Conservation (phyloP, 768 basidiomycete species). For the Ramaria sp. region DNA sequence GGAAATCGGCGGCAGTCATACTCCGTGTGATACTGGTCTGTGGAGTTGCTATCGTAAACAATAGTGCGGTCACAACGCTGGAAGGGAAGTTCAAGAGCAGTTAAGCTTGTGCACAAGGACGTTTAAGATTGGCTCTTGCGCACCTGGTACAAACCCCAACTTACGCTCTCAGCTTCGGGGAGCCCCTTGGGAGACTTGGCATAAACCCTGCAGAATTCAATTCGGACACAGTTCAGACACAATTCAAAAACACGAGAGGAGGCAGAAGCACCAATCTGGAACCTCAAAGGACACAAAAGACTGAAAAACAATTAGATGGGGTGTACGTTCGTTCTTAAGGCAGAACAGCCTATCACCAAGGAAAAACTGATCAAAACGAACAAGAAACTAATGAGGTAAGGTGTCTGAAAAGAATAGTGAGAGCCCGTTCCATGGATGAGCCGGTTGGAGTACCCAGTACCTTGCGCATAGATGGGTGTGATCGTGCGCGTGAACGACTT, state of each 20-base stretch:
- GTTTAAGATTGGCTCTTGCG: background rate
- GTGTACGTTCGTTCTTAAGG: background rate
- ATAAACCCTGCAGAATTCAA: constrained; percentile 4
- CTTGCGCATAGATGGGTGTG: constrained; percentile 7
- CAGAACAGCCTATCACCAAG: background rate
- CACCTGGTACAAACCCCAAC: constrained; percentile 8
- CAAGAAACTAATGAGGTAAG: constrained; percentile 3
- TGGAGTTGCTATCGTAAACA: background rate
- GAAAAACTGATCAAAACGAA: constrained; percentile 3
- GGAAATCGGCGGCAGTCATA: constrained; percentile 62
- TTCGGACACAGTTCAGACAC: background rate
- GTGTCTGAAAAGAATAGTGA: background rate
- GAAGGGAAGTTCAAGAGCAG: background rate
- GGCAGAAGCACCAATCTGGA: constrained; percentile 1
- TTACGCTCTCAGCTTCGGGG: background rate
- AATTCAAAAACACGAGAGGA: background rate
- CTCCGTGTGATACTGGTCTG: constrained; percentile 24
- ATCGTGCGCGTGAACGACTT: background rate
- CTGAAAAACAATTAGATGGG: background rate
- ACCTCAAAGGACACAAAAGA: constrained; percentile 7
- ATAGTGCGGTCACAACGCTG: constrained; percentile 9
- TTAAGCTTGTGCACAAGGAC: background rate
- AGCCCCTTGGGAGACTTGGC: background rate
- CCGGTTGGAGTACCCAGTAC: background rate
- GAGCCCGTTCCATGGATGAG: background rate